Conservation (phyloP, 345 rosid genomes). For the Lumnitzera racemosa region DNA sequence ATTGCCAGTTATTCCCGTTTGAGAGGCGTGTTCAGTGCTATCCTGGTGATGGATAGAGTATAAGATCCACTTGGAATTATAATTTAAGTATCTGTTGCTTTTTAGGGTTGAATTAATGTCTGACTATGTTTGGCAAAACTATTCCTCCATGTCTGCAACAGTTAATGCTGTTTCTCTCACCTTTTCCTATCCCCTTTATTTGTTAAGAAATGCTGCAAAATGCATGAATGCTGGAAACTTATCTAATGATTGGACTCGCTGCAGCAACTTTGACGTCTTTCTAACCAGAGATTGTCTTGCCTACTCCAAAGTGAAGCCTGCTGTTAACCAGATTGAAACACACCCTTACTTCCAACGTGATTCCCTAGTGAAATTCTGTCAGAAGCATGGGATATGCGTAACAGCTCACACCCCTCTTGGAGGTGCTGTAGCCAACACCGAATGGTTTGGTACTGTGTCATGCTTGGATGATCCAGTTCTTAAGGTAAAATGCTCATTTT, state of each 20-base stretch:
- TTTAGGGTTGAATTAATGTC: too few relatives aligned
- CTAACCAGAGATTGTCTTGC: conserved; percentile 88
- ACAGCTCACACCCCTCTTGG: conserved; percentile 90
- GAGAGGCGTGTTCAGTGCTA: too few relatives aligned
- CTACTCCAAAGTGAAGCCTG: conserved; percentile 88
- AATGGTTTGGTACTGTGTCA: conserved; percentile 66
- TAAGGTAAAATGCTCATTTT: conserved; percentile 31
- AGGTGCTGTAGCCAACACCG: conserved; percentile 66
- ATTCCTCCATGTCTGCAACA: too few relatives aligned
- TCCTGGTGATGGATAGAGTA: too few relatives aligned
- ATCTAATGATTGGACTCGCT: neutral
- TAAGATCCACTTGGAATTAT: too few relatives aligned
- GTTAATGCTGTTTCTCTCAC: too few relatives aligned
- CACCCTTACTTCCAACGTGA: conserved; percentile 94
- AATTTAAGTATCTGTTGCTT: too few relatives aligned
- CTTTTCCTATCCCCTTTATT: too few relatives aligned
- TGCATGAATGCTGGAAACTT: too few relatives aligned
- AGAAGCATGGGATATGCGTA: conserved; percentile 70
- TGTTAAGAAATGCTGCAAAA: too few relatives aligned
- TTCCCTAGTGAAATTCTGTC: conserved; percentile 82
- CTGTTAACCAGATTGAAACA: conserved; percentile 92
- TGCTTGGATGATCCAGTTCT: conserved; percentile 76
- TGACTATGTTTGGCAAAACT: too few relatives aligned
- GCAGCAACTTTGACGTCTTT: conserved; percentile 87
- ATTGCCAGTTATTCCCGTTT: too few relatives aligned